These are phyloP conservation scores for Lachnellula suecica DNA, from an alignment of 2,329 filamentous ascomycete genomes.

Conservation along the genomic window DNA sequence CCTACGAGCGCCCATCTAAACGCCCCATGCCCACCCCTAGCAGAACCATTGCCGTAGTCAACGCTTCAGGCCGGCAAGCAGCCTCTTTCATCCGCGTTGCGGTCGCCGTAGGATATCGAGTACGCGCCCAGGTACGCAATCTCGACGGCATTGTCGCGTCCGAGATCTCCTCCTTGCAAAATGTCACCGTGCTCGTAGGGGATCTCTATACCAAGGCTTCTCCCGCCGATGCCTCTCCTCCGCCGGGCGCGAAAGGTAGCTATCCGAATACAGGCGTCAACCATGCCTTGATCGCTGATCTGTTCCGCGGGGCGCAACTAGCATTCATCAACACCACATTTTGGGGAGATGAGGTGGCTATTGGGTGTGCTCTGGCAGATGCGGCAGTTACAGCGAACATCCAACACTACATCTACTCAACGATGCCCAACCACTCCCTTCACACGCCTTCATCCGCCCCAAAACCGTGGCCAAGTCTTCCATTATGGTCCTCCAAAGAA, in stretches of 20 bases:
- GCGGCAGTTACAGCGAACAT: constrained; percentile 82
- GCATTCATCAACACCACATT: constrained; percentile 99
- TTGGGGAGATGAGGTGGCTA: constrained; percentile 89
- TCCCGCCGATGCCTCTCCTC: constrained; percentile 48
- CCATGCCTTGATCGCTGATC: constrained; percentile 66
- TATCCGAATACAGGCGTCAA: constrained; percentile 69
- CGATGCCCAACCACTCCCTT: constrained; percentile 90
- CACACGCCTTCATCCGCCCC: constrained; percentile 53
- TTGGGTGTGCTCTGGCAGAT: constrained; percentile 85
- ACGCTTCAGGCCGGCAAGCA: constrained; percentile 92
- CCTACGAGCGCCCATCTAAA: constrained; percentile 27
- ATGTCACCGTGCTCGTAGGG: constrained; percentile 65
- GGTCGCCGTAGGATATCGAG: constrained; percentile 88
- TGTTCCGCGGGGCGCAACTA: constrained; percentile 82
- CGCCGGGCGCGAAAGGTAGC: constrained; percentile 55
- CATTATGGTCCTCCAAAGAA: constrained; percentile 91
- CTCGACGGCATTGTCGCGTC: constrained; percentile 84
- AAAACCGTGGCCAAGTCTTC: constrained; percentile 71
- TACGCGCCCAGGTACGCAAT: constrained; percentile 88
- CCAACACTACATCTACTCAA: constrained; percentile 92
- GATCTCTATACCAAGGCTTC: constrained; percentile 59
- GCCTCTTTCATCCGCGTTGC: constrained; percentile 94
- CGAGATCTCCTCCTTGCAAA: constrained; percentile 79
- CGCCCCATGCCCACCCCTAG: constrained; percentile 32
- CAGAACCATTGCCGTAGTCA: constrained; percentile 83